phyloP scores from a whole-genome alignment of 768 basidiomycete genomes.

The Leccinum longicurvipes region DNA sequence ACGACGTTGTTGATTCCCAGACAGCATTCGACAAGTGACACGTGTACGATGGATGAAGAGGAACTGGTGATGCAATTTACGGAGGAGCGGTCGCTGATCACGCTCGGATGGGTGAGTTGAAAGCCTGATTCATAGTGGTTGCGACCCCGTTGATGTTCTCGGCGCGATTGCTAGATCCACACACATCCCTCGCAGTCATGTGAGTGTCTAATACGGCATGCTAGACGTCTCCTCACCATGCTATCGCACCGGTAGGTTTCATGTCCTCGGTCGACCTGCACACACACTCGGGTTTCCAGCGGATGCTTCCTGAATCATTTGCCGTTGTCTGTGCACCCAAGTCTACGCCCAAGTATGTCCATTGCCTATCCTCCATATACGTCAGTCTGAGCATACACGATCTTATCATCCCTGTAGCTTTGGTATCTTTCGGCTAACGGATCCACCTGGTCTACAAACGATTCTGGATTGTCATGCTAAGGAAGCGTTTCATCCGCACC shows the following conservation, averaged over 20 bases:
- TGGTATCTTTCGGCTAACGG: slow-evolving; percentile 87
- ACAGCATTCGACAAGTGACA: slow-evolving; percentile 84
- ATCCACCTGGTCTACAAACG: slow-evolving; percentile 76
- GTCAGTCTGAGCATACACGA: background rate
- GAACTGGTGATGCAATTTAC: slow-evolving; percentile 85
- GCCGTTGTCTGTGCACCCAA: slow-evolving; percentile 90
- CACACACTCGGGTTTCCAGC: slow-evolving; percentile 85
- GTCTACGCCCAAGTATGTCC: slow-evolving; percentile 65
- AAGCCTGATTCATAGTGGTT: background rate
- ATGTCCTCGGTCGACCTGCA: slow-evolving; percentile 95
- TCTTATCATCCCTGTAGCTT: slow-evolving; percentile 38
- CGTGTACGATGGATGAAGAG: slow-evolving; percentile 91
- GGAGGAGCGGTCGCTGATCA: slow-evolving; percentile 75
- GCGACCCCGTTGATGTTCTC: background rate
- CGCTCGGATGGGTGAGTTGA: slow-evolving; percentile 81
- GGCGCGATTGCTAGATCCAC: slow-evolving; percentile 60
- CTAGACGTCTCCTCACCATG: background rate
- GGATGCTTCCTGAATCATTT: slow-evolving; percentile 88
- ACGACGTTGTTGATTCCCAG: slow-evolving; percentile 84
- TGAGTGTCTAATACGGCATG: slow-evolving; percentile 31
- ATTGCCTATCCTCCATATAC: background rate
- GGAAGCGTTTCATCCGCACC: slow-evolving; percentile 85
- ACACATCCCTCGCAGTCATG: slow-evolving; percentile 90
- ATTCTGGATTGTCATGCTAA: slow-evolving; percentile 65
- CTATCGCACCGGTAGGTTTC: slow-evolving; percentile 51